These are phyloP conservation scores for Suillus occidentalis DNA, from an alignment of 768 basidiomycete genomes.

Conservation along the genomic window DNA sequence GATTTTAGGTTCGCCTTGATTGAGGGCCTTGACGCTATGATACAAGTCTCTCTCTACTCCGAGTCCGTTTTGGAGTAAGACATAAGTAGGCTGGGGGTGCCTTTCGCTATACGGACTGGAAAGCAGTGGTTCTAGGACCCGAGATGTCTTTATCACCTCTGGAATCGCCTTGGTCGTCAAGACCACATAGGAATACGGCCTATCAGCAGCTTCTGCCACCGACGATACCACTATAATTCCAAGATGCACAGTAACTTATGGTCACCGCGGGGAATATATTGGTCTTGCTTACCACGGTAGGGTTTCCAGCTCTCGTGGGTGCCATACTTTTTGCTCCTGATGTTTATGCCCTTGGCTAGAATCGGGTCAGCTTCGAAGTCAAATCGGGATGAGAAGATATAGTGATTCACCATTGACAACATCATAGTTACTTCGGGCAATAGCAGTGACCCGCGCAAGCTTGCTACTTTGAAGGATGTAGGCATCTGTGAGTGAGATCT, in stretches of 20 bases:
- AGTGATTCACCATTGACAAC: conserved; percentile 28
- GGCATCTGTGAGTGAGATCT: conserved; percentile 41
- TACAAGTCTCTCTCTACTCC: conserved; percentile 65
- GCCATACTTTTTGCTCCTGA: conserved; percentile 36
- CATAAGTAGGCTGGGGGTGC: conserved; percentile 25
- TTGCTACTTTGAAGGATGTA: conserved; percentile 38
- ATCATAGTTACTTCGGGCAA: conserved; percentile 71
- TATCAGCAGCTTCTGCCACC: conserved; percentile 59
- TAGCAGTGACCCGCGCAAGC: conserved; percentile 63
- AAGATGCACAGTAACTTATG: conserved; percentile 1
- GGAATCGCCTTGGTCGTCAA: conserved; percentile 73
- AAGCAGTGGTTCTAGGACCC: conserved; percentile 57
- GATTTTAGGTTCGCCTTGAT: conserved; percentile 47
- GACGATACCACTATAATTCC: conserved; percentile 52
- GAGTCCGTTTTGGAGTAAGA: conserved; percentile 71
- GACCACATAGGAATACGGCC: conserved; percentile 62
- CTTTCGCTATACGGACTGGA: conserved; percentile 44
- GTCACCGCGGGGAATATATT: not conserved
- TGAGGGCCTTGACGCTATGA: conserved; percentile 44
- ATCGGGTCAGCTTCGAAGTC: not conserved
- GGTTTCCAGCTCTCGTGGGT: conserved; percentile 2
- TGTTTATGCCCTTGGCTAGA: conserved; percentile 53
- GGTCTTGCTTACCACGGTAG: not conserved
- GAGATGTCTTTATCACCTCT: conserved; percentile 57
- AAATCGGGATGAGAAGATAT: not conserved